phyloP scores from a whole-genome alignment of 169 alveolate species.

The Plasmodium reichenowi region DNA sequence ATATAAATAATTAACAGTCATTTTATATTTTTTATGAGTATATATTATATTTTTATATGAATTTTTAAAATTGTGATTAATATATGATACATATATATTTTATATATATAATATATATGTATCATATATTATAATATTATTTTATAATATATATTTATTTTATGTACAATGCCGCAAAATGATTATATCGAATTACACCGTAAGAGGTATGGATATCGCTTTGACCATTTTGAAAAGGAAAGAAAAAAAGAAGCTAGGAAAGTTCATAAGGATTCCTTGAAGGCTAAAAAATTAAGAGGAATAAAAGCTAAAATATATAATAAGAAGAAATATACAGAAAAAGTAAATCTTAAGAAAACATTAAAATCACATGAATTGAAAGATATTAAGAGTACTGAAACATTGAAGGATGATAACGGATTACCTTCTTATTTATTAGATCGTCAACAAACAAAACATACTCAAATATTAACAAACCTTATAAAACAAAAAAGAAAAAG shows the following conservation, averaged over 20 bases:
- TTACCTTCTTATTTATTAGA: slow-evolving; percentile 99
- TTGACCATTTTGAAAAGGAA: slow-evolving; percentile 94
- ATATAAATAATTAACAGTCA: no score
- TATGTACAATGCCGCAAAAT: slow-evolving; percentile 95
- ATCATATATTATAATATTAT: no score
- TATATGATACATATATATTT: not conserved
- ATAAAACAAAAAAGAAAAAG: slow-evolving; percentile 99
- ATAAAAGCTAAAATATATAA: slow-evolving; percentile 97
- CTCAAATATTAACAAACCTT: slow-evolving; percentile 96
- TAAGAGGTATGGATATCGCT: slow-evolving; percentile 96
- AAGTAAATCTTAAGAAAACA: slow-evolving; percentile 95
- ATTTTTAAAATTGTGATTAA: no score
- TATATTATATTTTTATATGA: no score
- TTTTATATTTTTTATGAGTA: no score
- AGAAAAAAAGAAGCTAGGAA: slow-evolving; percentile 96
- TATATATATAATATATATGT: no score
- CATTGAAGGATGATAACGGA: slow-evolving; percentile 95
- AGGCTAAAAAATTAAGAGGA: slow-evolving; percentile 96
- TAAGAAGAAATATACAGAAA: slow-evolving; percentile 97
- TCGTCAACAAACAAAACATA: slow-evolving; percentile 96
- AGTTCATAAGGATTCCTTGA: slow-evolving; percentile 93
- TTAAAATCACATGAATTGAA: slow-evolving; percentile 81
- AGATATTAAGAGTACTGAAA: slow-evolving; percentile 78
- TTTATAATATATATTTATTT: not conserved
- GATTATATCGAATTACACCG: slow-evolving; percentile 97